Base-by-base conservation (phyloP, 148 eudicot species). In the Persicaria maculosa region DNA sequence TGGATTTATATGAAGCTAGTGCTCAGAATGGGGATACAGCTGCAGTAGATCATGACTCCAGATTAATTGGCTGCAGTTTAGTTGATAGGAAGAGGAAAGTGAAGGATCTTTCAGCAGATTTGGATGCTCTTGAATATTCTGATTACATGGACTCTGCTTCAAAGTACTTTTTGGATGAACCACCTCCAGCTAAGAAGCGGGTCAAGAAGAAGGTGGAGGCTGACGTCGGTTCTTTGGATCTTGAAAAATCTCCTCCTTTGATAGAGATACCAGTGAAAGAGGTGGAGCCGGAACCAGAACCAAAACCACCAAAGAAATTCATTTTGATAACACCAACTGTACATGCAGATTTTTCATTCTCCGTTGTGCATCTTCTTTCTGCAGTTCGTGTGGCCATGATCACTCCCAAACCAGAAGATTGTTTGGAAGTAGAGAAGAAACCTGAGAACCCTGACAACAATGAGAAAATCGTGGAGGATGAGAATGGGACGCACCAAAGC, bases 351-450 rank as follows among this genome's bases (percentile, higher is more conserved):
- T 95, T 95, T 71, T 87, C 98, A 55, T 92, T 95, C 84, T 92
- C 98, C 69, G 79, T 95, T 67, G 80, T 89, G 67, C 96, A 92
- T 81, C 94, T 95, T 78, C 93, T 95, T 77, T 87, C 98, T 54
- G 96, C 97, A 65, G 93, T 92, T 64, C 96, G 97, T 17, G 72
- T 87, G 81, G 90, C 97, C 48, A 81, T 95, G 90, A 80, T 83
- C 59, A 88, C 87, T 79, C 76, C 88, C 67, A 87, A 81, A 81
- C 79, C 83, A 14, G 93, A 87, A 50, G 90, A 84, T 80, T 75
- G 86, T 22, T 68, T 73, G 47, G 90, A 83, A 68, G 57, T 69
- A 65, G 78, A 74, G 46, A 89, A 82, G 81, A 77, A 74, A 68
- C 55, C 44, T 73, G 90, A 79, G 80, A 82, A 57, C 67, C 74